Evolutionary conservation across 2,329 filamentous ascomycete species (phyloP).

Genomic region (Colletotrichum sansevieriae): DNA sequence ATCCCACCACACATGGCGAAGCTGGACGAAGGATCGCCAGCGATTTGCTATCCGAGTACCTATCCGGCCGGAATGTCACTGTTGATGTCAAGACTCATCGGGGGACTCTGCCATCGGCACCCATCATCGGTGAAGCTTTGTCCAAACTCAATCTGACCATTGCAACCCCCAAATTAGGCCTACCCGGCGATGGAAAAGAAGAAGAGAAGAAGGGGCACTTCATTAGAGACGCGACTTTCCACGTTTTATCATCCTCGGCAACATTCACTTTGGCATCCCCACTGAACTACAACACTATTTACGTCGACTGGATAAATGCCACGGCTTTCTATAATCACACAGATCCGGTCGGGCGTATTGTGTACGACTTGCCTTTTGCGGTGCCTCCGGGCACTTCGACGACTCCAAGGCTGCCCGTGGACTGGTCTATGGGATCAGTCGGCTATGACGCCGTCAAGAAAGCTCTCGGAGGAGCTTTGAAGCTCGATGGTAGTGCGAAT

Average conservation of each 20-base stretch:
- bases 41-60: conserved; percentile 84
- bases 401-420: conserved; percentile 84
- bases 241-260: conserved; percentile 88
- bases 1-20: conserved; percentile 76
- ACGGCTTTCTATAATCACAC: conserved; percentile 88
- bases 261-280: conserved; percentile 88
- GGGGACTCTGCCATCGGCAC: conserved; percentile 79
- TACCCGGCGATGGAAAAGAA: conserved; percentile 64
- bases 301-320: conserved; percentile 84
- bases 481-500: conserved; percentile 81
- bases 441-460: conserved; percentile 86
- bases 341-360: conserved; percentile 81
- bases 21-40: conserved; percentile 72
- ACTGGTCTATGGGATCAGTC: conserved; percentile 81
- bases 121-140: conserved; percentile 78
- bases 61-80: conserved; percentile 89
- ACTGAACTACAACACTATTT: conserved; percentile 77
- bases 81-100: conserved; percentile 80
- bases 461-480: conserved; percentile 84
- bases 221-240: conserved; percentile 87
- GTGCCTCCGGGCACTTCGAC: conserved; percentile 80
- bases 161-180: conserved; percentile 74
- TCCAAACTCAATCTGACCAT: conserved; percentile 79
- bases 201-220: conserved; percentile 71
- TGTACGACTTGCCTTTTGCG: conserved; percentile 80